These are phyloP conservation scores for Suhomyces atakaporum DNA, from an alignment of 1,139 yeast species.

Conservation along the genomic window DNA sequence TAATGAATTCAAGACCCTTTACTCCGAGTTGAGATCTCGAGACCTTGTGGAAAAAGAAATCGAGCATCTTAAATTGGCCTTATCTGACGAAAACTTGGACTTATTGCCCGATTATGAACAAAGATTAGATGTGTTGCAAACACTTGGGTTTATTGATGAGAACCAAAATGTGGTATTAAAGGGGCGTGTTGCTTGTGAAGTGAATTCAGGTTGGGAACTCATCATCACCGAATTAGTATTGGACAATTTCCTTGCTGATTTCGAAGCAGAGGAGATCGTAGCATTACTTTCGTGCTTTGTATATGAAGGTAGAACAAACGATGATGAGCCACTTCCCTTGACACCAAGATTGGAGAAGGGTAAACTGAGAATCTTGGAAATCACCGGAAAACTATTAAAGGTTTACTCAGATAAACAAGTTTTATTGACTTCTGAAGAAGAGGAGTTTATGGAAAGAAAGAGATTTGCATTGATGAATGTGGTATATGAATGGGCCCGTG, in stretches of 20 bases:
- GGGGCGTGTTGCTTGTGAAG: conserved; percentile 86
- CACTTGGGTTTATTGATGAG: conserved; percentile 74
- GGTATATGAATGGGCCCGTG: conserved; percentile 98
- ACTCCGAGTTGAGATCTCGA: conserved; percentile 47
- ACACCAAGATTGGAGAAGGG: conserved; percentile 89
- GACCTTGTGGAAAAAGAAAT: conserved; percentile 53
- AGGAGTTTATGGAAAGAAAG: conserved; percentile 76
- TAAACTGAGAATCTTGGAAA: conserved; percentile 64
- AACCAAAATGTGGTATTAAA: conserved; percentile 77
- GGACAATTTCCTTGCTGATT: conserved; percentile 89
- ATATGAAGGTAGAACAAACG: conserved; percentile 79
- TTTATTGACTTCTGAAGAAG: conserved; percentile 78
- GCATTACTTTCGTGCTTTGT: conserved; percentile 91
- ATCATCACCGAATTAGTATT: conserved; percentile 84
- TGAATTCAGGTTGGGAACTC: conserved; percentile 88
- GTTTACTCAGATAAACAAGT: conserved; percentile 73
- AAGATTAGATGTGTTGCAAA: conserved; percentile 72
- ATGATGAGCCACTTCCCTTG: conserved; percentile 57
- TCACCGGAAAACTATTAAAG: conserved; percentile 62
- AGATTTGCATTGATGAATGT: conserved; percentile 91
- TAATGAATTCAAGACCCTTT: conserved; percentile 51
- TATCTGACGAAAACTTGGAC: conserved; percentile 87
- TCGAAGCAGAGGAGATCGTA: conserved; percentile 94
- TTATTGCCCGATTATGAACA: conserved; percentile 93
- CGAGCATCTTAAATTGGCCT: conserved; percentile 54